Percentiles rank a stretch among this genome's conserved stretches.
These are phyloP conservation scores for Erodium trifolium DNA, from an alignment of 441 rosid species.

Conservation along the genomic window DNA sequence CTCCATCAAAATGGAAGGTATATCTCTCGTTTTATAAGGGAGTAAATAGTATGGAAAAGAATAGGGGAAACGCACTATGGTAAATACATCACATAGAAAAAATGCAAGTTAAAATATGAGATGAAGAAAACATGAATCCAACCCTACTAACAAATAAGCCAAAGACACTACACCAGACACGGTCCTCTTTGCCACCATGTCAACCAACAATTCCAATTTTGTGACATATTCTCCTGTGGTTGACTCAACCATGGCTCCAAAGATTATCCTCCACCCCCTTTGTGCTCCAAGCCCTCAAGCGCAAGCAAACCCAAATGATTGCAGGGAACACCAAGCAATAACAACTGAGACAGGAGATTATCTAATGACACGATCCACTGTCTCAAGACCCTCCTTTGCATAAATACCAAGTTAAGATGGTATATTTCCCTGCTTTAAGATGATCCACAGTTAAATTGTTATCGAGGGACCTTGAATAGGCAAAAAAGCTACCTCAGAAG, in stretches of 20 bases:
- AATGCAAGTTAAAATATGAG: not conserved
- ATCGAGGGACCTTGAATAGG: constrained; percentile 28
- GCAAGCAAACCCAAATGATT: constrained; percentile 23
- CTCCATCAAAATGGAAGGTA: too few relatives aligned
- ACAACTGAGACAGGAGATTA: constrained; percentile 39
- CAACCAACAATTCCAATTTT: constrained; percentile 20
- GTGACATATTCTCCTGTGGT: constrained; percentile 16
- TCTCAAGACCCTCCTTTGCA: constrained; percentile 49
- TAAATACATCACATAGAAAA: constrained; percentile 5
- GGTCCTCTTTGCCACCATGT: constrained; percentile 14
- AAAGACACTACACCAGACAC: constrained; percentile 9
- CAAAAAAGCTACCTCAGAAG: constrained; percentile 25
- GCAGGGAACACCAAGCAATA: too few relatives aligned
- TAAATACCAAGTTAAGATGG: constrained; percentile 35
- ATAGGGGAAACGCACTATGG: not conserved
- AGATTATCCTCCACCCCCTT: constrained; percentile 30
- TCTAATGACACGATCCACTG: constrained; percentile 37
- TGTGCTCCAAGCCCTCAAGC: constrained; percentile 40
- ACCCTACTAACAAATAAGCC: constrained; percentile 15
- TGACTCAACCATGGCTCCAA: constrained; percentile 25
- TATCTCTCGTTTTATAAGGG: not conserved
- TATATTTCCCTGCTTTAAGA: constrained; percentile 52
- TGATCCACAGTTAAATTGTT: constrained; percentile 39
- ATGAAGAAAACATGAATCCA: constrained; percentile 11
- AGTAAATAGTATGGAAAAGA: not conserved